Percentiles rank a stretch among this genome's conserved stretches.
These are phyloP conservation scores for Trametes elegans DNA, from an alignment of 768 basidiomycete genomes.

Conservation along the genomic window DNA sequence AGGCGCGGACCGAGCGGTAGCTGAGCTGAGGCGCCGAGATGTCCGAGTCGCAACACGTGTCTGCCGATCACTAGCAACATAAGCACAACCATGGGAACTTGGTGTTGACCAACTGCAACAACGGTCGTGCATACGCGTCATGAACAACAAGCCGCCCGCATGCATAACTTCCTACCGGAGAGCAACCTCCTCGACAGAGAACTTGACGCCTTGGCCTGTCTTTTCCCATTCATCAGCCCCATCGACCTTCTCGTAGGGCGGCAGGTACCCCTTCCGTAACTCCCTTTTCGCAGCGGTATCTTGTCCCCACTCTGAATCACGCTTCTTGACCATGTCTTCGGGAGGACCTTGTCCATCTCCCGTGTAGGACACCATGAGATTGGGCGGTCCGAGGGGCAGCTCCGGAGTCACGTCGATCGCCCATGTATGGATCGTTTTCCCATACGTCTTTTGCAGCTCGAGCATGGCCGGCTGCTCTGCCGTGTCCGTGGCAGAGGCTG, in stretches of 20 bases:
- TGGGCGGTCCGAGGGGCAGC: slow-evolving; percentile 44
- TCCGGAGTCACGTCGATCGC: slow-evolving; percentile 38
- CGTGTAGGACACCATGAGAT: slow-evolving; percentile 47
- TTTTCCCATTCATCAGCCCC: slow-evolving; percentile 40
- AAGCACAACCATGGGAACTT: no score
- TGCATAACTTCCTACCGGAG: background rate
- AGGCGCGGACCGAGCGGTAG: no score
- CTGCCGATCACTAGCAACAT: no score
- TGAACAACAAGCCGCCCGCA: no score
- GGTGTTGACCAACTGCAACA: no score
- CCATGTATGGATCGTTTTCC: slow-evolving; percentile 44
- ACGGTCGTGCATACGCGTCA: no score
- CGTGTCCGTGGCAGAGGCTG: slow-evolving; percentile 32
- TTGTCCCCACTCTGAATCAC: slow-evolving; percentile 36
- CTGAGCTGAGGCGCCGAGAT: no score
- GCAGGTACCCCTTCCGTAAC: slow-evolving; percentile 38
- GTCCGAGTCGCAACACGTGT: no score
- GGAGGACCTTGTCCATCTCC: slow-evolving; percentile 35
- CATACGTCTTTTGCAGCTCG: slow-evolving; percentile 46
- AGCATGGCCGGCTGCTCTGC: slow-evolving; percentile 42
- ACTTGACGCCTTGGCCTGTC: slow-evolving; percentile 32
- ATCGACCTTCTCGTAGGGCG: slow-evolving; percentile 34
- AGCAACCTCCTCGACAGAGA: slow-evolving; percentile 30
- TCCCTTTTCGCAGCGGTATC: slow-evolving; percentile 35
- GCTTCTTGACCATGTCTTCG: slow-evolving; percentile 28